Base-by-base conservation (phyloP, 2,329 filamentous ascomycete genomes). In the Nigrograna mackinnonii region DNA sequence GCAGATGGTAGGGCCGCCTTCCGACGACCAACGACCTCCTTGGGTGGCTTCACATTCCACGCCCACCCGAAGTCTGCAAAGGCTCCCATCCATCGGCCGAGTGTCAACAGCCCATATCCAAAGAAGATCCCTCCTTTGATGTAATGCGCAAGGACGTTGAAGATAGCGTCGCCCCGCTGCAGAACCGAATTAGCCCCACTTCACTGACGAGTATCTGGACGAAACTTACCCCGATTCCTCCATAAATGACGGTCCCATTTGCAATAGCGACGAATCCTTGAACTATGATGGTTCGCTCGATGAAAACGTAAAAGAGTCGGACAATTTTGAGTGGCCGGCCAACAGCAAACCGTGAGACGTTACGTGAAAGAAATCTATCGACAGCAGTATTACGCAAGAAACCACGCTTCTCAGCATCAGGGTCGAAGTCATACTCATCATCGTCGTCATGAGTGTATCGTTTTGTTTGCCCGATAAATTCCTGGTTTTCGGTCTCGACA, bases 101-200 rank as follows among this genome's bases (percentile, higher is more conserved):
- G 77, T 0, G 89, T 95, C 46, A 96, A 72, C 16, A 96, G 71
- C 6, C 92, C 92, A 50, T 95, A 89, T 85, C 89, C 94, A 72
- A 96, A 90, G 75, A 97, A 97, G 41, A 97, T 87, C 3, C 89
- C 89, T 34, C 92, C 92, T 67, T 97, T 97, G 67, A 96, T 84
- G 74, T 89, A 96, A 64, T 97, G 92, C 6, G 92, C 92, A 31
- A 96, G 77, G 2, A 92, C 90, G 54, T 85, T 91, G 74, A 92
- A 95, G 43, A 96, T 74, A 3, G 76, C 76, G 17, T 68, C 67
- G 4, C 80, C 86, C 65, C 86, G 84, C 86, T 91, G 52, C 16
- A 24, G 17, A 16, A 21, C 18, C 20, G 22, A 19, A 38, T 53
- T 22, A 57, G 50, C 40, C 16, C 30, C 11, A 14, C 35, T 39